phyloP scores from a whole-genome alignment of 306 rosid species.

The Vigna hirtella region DNA sequence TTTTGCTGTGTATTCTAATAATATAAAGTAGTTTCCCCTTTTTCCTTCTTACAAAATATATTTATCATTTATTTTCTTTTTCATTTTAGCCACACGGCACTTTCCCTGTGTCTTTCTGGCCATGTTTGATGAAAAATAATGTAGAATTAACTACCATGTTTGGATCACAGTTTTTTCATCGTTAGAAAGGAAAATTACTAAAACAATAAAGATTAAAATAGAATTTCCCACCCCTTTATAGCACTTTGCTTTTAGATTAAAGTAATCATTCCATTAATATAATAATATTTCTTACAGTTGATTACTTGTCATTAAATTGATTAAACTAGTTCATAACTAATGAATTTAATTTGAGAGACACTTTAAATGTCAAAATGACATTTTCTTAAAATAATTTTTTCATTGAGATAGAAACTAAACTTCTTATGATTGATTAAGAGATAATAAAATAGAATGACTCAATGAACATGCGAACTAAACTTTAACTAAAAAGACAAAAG shows the following conservation, averaged over 20 bases:
- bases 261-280: too few species aligned
- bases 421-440: too few species aligned
- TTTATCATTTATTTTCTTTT: background rate
- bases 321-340: too few species aligned
- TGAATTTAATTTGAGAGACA: too few species aligned
- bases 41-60: conserved; percentile 19
- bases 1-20: conserved; percentile 43
- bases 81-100: conserved; percentile 33
- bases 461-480: background rate
- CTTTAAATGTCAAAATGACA: too few species aligned
- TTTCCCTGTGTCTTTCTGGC: conserved; percentile 27
- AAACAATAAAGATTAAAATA: background rate
- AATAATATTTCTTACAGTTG: too few species aligned
- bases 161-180: background rate
- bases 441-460: background rate
- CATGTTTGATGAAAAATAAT: background rate
- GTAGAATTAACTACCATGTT: conserved; percentile 7
- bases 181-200: background rate
- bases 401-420: background rate
- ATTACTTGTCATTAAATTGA: too few species aligned
- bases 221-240: too few species aligned
- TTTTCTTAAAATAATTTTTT: too few species aligned
- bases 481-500: background rate
- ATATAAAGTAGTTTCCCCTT: conserved; percentile 44
- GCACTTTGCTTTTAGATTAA: too few species aligned